These are phyloP conservation scores for Aspergillus terreus DNA, from an alignment of 2,329 filamentous ascomycete species.

Conservation along the genomic window DNA sequence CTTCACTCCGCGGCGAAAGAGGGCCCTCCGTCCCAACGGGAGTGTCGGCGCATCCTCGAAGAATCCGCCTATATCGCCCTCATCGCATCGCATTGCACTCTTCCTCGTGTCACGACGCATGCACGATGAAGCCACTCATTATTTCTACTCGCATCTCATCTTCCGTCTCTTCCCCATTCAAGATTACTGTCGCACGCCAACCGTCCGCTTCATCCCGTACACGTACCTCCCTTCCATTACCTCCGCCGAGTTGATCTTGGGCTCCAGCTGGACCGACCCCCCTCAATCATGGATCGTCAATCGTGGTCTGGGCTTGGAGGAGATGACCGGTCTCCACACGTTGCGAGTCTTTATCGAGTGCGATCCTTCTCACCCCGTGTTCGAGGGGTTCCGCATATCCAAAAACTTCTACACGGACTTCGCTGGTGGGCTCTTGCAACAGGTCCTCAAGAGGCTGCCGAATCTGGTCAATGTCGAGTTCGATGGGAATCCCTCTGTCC, in stretches of 20 bases:
- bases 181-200: conserved; percentile 43
- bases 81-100: conserved; percentile 34
- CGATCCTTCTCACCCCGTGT: conserved; percentile 52
- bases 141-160: conserved; percentile 51
- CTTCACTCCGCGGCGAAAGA: conserved; percentile 31
- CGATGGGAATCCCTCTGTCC: conserved; percentile 54
- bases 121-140: conserved; percentile 49
- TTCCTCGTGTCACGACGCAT: conserved; percentile 42
- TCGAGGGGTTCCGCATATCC: conserved; percentile 56
- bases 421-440: conserved; percentile 47
- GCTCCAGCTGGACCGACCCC: conserved; percentile 57
- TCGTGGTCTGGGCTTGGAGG: conserved; percentile 46
- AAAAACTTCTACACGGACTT: conserved; percentile 57
- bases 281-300: conserved; percentile 54
- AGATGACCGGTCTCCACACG: conserved; percentile 45
- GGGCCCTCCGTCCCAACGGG: conserved; percentile 23
- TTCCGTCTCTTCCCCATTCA: conserved; percentile 54
- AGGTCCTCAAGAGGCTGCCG: conserved; percentile 49
- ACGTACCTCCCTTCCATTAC: conserved; percentile 51
- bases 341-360: conserved; percentile 57
- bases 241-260: conserved; percentile 54
- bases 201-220: conserved; percentile 48
- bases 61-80: conserved; percentile 29
- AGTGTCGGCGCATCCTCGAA: conserved; percentile 35
- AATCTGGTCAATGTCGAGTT: conserved; percentile 51